Evolutionary conservation across 202 grass and related monocot species (phyloP), one percentile per base, ranked within the genome.

Genomic region (Zoysia matrella): DNA sequence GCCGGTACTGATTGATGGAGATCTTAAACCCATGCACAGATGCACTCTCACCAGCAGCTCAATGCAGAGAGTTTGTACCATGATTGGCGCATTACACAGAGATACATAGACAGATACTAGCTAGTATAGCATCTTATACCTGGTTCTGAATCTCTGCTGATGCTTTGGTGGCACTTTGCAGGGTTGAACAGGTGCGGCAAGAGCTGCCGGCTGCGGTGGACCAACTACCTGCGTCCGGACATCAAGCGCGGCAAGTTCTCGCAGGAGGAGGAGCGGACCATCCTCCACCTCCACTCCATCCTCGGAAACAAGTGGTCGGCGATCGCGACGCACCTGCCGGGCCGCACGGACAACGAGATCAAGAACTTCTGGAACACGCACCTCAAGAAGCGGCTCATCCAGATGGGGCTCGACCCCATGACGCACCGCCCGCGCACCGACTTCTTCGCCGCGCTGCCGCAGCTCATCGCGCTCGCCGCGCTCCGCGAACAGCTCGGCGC

Each of bases 161-260:
- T 14, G 22, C 6, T 53, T 75, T 36, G 30, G 30, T 36, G 30
- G 30, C 30, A 36, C 30, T 36, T 36, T 78, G 44, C 74, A 97
- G 94, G 90, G 8, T 77, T 97, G 61, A 97, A 97, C 72, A 69
- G 94, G 53, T 97, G 94, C 68, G 94, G 94, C 60, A 97, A 97
- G 81, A 97, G 94, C 80, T 97, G 94, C 80, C 60, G 94, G 73
- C 89, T 97, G 64, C 83, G 94, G 52, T 97, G 94, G 94, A 94
- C 94, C 10, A 97, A 97, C 83, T 97, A 97, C 82, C 84, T 97
- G 69, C 83, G 91, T 12, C 89, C 94, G 12, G 94, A 94, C 82
- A 97, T 97, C 87, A 97, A 97, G 85, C 91, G 94, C 14, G 94
- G 94, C 80, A 94, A 92, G 47, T 97, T 97, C 83, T 92, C 94